A percentile compares a stretch with the other conserved stretches of the same genome.
These are phyloP conservation scores for Cladosporium cucumerinum DNA, from an alignment of 2,329 filamentous ascomycete genomes.

Conservation along the genomic window DNA sequence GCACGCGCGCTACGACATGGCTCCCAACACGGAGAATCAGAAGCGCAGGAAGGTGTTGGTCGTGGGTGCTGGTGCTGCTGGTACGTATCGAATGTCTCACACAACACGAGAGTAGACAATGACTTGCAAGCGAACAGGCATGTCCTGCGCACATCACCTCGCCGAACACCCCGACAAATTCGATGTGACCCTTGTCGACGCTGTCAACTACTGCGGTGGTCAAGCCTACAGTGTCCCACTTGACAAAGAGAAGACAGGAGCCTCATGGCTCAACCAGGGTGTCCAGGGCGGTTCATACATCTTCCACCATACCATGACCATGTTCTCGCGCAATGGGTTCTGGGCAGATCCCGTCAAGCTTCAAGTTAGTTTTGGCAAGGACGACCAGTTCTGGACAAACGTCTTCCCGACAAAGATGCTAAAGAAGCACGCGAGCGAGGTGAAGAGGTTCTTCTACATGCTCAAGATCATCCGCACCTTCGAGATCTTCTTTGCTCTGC, in stretches of 20 bases:
- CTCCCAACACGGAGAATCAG: constrained; percentile 35
- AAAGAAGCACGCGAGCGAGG: constrained; percentile 54
- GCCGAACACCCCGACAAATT: constrained; percentile 64
- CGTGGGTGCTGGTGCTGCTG: constrained; percentile 61
- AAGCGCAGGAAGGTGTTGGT: constrained; percentile 53
- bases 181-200: constrained; percentile 62
- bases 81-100: constrained; percentile 44
- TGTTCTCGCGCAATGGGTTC: constrained; percentile 58
- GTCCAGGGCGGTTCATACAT: constrained; percentile 64
- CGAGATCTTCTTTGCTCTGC: constrained; percentile 57
- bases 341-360: constrained; percentile 57
- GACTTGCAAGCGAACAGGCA: constrained; percentile 40
- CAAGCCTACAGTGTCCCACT: constrained; percentile 58
- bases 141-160: constrained; percentile 65
- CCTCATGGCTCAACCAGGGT: constrained; percentile 59
- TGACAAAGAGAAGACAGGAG: constrained; percentile 55
- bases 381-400: constrained; percentile 63
- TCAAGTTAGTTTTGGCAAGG: constrained; percentile 63
- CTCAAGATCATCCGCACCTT: constrained; percentile 57
- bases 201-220: constrained; percentile 56
- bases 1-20: constrained; percentile 37
- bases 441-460: constrained; percentile 53
- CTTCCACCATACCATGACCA: constrained; percentile 65
- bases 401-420: constrained; percentile 60
- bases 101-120: background rate